Base-by-base conservation (phyloP, 371 early-diverging fungal genomes). In the Phascolomyces articulosus region DNA sequence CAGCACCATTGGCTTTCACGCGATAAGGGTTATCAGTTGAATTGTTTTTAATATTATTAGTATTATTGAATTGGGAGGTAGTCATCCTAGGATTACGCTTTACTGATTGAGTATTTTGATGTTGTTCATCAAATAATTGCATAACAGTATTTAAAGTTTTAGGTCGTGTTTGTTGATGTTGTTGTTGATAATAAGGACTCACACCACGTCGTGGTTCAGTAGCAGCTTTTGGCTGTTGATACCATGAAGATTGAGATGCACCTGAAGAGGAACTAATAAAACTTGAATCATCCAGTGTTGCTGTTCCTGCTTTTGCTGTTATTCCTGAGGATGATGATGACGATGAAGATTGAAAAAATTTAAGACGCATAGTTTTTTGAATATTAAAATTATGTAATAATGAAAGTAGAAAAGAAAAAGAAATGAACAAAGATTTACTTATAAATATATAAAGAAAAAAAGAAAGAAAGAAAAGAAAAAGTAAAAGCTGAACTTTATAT, bases 111-210 rank as follows among this genome's bases (percentile, higher is more conserved):
- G 18, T 7, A n/a, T 40, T 54, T 21, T 62, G 53, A 10, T n/a
- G n/a, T n/a, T n/a, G n/a, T n/a, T n/a, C n/a, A n/a, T 62, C 62
- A 27, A 54, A 62, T 18, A 62, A 28, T n/a, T 62, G 54, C 62
- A 62, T 62, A 2, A 62, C 60, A 18, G 20, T 21, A 8, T 24
- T 16, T 23, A 60, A 31, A 1, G 48, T 44, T 31, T 48, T 44
- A 24, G 48, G 48, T 20, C 60, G 31, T 7, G 24, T 29, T 21
- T 49, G 60, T 21, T 60, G 47, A 6, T 44, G 44, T 27, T 47
- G 59, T n/a, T 59, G 49, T 58, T 34, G 31, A 21, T 26, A 20
- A 49, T 41, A 47, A 44, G 47, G 44, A 48, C 49, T 44, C 20
- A 20, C n/a, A 9, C 44, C 44, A 7, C 48, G 40, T 44, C 47